These are phyloP conservation scores for Umbelopsis ramanniana DNA, from an alignment of 192 early-diverging fungal species.

Conservation along the genomic window DNA sequence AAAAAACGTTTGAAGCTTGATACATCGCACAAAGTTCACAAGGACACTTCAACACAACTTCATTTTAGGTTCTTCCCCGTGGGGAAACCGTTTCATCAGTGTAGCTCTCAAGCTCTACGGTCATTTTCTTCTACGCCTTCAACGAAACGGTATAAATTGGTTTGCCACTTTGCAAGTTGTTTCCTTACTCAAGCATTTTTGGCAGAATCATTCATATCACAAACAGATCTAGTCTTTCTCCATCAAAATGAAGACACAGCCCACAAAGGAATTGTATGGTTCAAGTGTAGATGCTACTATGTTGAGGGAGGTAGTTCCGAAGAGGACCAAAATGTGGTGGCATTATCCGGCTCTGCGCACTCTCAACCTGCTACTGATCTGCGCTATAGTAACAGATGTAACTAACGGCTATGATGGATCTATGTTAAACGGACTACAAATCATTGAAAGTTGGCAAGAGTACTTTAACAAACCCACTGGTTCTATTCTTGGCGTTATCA, in stretches of 20 bases:
- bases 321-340: conserved; percentile 16
- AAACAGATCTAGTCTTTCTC: neutral
- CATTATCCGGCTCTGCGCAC: conserved; percentile 21
- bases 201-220: neutral
- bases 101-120: neutral
- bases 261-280: no score
- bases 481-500: conserved; percentile 2
- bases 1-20: neutral
- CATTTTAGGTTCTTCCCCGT: conserved; percentile 1
- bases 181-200: neutral
- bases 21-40: neutral
- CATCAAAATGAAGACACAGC: neutral
- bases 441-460: neutral
- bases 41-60: neutral
- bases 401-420: conserved; percentile 21
- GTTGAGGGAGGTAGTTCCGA: conserved; percentile 2
- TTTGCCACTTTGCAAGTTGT: neutral
- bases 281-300: neutral
- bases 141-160: conserved; percentile 1
- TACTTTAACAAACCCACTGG: conserved; percentile 12
- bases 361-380: conserved; percentile 2
- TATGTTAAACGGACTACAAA: conserved; percentile 14
- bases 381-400: neutral
- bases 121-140: neutral
- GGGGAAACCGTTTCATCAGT: neutral